Conservation (phyloP, 2,329 filamentous ascomycete genomes). For the Lachnellula subtilissima region DNA sequence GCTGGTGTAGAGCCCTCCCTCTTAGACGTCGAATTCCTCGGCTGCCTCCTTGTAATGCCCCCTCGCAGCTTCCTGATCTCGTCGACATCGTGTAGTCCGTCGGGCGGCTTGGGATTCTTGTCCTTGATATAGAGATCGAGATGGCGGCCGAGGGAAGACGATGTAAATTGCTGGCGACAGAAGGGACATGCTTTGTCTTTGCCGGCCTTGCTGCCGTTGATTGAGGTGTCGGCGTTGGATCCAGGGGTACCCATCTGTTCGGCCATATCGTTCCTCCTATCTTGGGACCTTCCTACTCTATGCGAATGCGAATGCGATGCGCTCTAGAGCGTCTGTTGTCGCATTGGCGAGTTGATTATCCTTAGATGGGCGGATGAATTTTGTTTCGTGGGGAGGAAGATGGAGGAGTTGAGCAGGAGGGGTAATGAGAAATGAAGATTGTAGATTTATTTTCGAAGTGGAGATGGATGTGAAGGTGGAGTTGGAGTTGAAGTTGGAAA, state of each 20-base stretch:
- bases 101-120: conserved; percentile 81
- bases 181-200: conserved; percentile 90
- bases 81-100: conserved; percentile 86
- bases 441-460: background rate
- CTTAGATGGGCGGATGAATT: background rate
- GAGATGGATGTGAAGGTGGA: too few species aligned
- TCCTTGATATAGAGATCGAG: conserved; percentile 91
- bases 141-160: conserved; percentile 86
- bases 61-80: conserved; percentile 81
- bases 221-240: conserved; percentile 30
- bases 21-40: conserved; percentile 53
- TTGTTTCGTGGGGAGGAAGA: background rate
- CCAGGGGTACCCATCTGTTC: conserved; percentile 32
- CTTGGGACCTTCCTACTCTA: background rate
- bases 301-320: conserved; percentile 3
- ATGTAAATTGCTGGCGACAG: conserved; percentile 86
- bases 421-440: background rate
- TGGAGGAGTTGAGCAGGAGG: background rate
- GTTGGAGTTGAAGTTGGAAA: too few species aligned
- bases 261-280: conserved; percentile 20
- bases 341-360: conserved; percentile 18
- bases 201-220: conserved; percentile 25
- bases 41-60: conserved; percentile 80
- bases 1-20: conserved; percentile 57
- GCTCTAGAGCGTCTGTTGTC: conserved; percentile 11